These are phyloP conservation scores for Neurospora sp. DNA, from an alignment of 495 filamentous ascomycete genomes.

Conservation along the genomic window DNA sequence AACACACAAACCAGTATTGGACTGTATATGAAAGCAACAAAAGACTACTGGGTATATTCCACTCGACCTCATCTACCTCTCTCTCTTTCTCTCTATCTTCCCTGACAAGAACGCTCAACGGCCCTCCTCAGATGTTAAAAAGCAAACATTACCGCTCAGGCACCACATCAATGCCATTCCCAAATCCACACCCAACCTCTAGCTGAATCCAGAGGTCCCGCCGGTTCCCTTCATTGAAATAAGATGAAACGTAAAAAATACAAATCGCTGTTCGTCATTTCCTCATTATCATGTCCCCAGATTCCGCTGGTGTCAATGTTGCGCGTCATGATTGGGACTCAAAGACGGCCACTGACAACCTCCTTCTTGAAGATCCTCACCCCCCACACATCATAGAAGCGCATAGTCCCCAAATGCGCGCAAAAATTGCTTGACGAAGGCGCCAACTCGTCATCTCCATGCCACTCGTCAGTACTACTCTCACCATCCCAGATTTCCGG, in stretches of 20 bases:
- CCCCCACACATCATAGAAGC: slow-evolving; percentile 37
- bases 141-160: not conserved
- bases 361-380: slow-evolving; percentile 45
- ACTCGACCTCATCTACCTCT: not conserved
- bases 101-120: not conserved
- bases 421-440: slow-evolving; percentile 10
- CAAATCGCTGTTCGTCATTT: not conserved
- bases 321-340: not conserved
- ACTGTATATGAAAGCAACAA: not conserved
- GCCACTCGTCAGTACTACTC: slow-evolving; percentile 23
- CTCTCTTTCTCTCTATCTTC: not conserved
- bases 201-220: not conserved
- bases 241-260: not conserved
- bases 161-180: not conserved
- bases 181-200: not conserved
- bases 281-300: not conserved
- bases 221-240: not conserved
- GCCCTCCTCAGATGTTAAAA: not conserved
- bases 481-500: slow-evolving; percentile 13
- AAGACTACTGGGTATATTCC: not conserved
- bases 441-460: slow-evolving; percentile 15
- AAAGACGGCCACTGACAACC: slow-evolving; percentile 29
- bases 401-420: slow-evolving; percentile 28
- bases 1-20: no score
- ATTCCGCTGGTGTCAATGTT: not conserved